Evolutionary conservation across 2,329 filamentous ascomycete species (phyloP), one percentile per base, ranked within the genome.

Genomic region (Apiospora hydei): DNA sequence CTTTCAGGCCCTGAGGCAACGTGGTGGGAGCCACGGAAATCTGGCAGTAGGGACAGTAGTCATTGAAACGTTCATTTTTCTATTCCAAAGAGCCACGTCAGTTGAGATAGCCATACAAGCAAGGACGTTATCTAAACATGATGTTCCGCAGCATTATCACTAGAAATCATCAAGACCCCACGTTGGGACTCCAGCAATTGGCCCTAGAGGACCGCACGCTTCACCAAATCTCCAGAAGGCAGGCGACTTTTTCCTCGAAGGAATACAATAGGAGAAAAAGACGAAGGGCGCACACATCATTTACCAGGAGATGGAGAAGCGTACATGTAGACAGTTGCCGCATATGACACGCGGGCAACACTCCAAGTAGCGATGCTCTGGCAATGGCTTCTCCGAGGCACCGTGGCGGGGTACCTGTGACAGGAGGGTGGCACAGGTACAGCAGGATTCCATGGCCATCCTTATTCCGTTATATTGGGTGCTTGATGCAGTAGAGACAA

Each of bases 341-440:
- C 93, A 96, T 77, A 96, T 93, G 51, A 90, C 84, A 70, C 93
- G 88, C 64, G 84, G 85, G 80, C 93, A 96, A 81, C 94, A 96
- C 46, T 87, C 86, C 43, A 94, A 84, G 73, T 86, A 84, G 69
- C 92, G 88, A 78, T 92, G 88, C 67, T 86, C 84, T 38, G 88
- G 85, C 2, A 88, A 82, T 18, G 88, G 86, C 79, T 92, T 93
- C 83, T 92, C 91, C 72, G 86, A 85, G 75, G 87, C 83, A 76
- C 85, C 86, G 41, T 85, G 83, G 46, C 86, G 84, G 69, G 87
- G 85, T 43, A 88, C 84, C 5, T 87, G 84, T 61, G 87, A 84
- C 38, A 94, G 86, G 38, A 91, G 82, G 34, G 85, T 85, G 43
- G 92, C 90, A 81, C 92, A 95, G 30, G 91, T 94, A 79, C 92